Percentiles rank a stretch among this genome's conserved stretches.
Evolutionary conservation across 2,329 filamentous ascomycete genomes (phyloP).

Genomic region (Clonostachys rosea): DNA sequence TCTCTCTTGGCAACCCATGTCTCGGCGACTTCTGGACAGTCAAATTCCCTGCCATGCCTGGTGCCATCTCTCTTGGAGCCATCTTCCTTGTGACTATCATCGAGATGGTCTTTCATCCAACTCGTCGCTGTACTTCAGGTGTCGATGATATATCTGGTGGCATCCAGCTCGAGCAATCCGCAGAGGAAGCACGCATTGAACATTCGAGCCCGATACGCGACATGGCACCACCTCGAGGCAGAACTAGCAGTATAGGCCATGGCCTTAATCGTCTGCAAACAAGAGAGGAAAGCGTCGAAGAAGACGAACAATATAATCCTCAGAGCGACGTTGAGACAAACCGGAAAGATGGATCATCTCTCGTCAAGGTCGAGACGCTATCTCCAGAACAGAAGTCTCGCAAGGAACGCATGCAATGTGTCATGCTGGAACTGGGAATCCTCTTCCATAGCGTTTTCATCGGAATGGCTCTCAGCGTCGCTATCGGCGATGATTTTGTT

Average conservation of each 20-base stretch:
- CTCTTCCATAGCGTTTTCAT: slow-evolving; percentile 65
- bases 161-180: not conserved
- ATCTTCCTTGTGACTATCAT: slow-evolving; percentile 76
- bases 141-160: not conserved
- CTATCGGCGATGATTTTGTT: slow-evolving; percentile 70
- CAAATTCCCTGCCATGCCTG: slow-evolving; percentile 73
- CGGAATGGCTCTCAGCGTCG: slow-evolving; percentile 77
- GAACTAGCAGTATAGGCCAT: slow-evolving; percentile 24
- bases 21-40: slow-evolving; percentile 72
- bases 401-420: slow-evolving; percentile 68
- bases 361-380: not conserved
- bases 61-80: slow-evolving; percentile 73
- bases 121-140: slow-evolving; percentile 15
- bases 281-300: not conserved
- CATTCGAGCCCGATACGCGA: slow-evolving; percentile 16
- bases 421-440: slow-evolving; percentile 76
- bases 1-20: slow-evolving; percentile 58
- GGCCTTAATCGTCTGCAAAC: slow-evolving; percentile 19
- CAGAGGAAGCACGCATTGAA: too few species aligned
- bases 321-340: not conserved
- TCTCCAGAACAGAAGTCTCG: slow-evolving; percentile 50
- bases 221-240: slow-evolving; percentile 22
- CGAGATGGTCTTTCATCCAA: slow-evolving; percentile 62
- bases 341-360: not conserved
- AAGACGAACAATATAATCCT: not conserved